These are phyloP conservation scores for Hyaloscypha variabilis DNA, from an alignment of 495 filamentous ascomycete genomes.

Conservation along the genomic window DNA sequence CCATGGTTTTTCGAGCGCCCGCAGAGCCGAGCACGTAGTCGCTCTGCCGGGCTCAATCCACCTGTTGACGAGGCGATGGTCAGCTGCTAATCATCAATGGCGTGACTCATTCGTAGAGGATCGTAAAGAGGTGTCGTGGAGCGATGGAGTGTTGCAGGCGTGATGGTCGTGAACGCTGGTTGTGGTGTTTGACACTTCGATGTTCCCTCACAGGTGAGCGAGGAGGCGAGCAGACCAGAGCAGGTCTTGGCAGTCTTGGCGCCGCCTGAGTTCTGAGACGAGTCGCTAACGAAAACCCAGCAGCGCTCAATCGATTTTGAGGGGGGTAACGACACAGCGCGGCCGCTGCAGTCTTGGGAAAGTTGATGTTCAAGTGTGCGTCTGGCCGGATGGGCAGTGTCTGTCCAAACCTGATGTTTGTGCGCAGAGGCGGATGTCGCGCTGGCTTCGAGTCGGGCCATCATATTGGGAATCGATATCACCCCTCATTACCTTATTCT, in stretches of 20 bases:
- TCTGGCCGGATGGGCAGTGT: neutral
- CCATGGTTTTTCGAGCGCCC: conserved; percentile 17
- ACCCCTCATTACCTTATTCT: conserved; percentile 3
- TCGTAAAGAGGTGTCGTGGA: neutral
- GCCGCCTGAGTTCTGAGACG: neutral
- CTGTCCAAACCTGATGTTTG: neutral
- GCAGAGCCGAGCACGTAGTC: conserved; percentile 3
- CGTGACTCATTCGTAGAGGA: conserved; percentile 8
- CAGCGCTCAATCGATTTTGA: neutral
- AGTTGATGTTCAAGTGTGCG: neutral
- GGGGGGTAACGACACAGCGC: neutral
- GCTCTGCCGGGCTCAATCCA: conserved; percentile 13
- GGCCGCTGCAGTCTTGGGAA: neutral
- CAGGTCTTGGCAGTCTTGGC: neutral
- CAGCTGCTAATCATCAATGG: conserved; percentile 22
- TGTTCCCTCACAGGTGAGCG: neutral
- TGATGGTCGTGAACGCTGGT: neutral
- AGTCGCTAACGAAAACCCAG: neutral
- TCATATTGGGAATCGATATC: neutral
- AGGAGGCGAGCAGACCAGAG: neutral
- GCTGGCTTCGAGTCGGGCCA: neutral
- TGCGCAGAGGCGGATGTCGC: too few relatives aligned
- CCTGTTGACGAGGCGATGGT: neutral
- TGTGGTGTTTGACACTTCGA: neutral
- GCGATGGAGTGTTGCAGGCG: neutral